Evolutionary conservation across 225 moss, liverwort and hornwort species (phyloP).

Genomic region (Sphagnum contortum): DNA sequence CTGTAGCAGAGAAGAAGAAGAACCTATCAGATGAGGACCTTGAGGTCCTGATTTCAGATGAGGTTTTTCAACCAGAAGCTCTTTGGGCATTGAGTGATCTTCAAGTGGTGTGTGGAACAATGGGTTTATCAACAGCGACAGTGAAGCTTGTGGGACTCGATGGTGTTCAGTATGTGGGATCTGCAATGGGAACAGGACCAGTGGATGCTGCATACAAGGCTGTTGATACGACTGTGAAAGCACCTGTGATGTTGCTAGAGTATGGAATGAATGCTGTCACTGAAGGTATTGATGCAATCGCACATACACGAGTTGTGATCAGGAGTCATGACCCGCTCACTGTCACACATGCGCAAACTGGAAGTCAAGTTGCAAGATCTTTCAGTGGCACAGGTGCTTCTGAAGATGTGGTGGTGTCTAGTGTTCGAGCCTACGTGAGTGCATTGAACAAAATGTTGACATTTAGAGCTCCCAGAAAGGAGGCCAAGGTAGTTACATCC

Average conservation of each 20-base stretch:
- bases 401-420: constrained; percentile 86
- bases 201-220: constrained; percentile 95
- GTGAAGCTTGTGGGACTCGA: constrained; percentile 78
- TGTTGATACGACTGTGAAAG: constrained; percentile 76
- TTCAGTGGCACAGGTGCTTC: constrained; percentile 87
- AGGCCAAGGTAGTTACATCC: no score
- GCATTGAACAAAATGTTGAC: constrained; percentile 91
- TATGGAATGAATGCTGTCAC: constrained; percentile 79
- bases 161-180: constrained; percentile 64
- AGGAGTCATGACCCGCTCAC: constrained; percentile 46
- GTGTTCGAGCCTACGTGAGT: constrained; percentile 87
- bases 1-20: constrained; percentile 59
- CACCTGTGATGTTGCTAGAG: constrained; percentile 71
- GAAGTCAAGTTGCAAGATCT: constrained; percentile 54
- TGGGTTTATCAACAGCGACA: constrained; percentile 70
- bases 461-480: constrained; percentile 18
- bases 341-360: constrained; percentile 70
- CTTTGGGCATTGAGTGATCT: constrained; percentile 67
- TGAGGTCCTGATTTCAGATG: constrained; percentile 77
- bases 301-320: constrained; percentile 83
- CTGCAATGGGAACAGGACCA: constrained; percentile 78
- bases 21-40: constrained; percentile 64
- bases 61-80: constrained; percentile 74
- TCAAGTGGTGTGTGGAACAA: constrained; percentile 80
- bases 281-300: constrained; percentile 85